Evolutionary conservation across 2,329 filamentous ascomycete species (phyloP).

Genomic region (Hypocreales sp.): DNA sequence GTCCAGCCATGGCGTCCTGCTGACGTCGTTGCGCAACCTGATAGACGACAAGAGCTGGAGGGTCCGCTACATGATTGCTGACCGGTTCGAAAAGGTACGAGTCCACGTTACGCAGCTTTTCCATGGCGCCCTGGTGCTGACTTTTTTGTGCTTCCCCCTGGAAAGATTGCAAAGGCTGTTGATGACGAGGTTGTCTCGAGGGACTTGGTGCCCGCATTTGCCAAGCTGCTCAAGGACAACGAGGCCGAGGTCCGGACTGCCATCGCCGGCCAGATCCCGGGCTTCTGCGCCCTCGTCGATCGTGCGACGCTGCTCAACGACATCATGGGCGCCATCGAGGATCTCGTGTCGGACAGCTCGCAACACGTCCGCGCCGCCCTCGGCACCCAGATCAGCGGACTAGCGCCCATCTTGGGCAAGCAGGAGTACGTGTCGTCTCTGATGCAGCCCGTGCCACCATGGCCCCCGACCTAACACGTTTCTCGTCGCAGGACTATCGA

Average conservation of each 20-base stretch:
- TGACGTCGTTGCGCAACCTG: constrained; percentile 78
- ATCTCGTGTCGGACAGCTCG: constrained; percentile 87
- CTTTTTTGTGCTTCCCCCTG: not conserved
- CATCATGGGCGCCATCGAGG: constrained; percentile 92
- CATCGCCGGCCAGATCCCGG: constrained; percentile 93
- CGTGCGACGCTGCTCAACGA: constrained; percentile 79
- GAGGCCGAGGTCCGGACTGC: constrained; percentile 96
- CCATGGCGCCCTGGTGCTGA: not conserved
- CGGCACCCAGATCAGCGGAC: constrained; percentile 89
- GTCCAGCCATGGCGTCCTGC: constrained; percentile 81
- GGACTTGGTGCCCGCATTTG: constrained; percentile 90
- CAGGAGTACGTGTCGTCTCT: constrained; percentile 59
- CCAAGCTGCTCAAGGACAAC: constrained; percentile 94
- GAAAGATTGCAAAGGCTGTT: constrained; percentile 89
- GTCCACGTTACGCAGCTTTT: not conserved
- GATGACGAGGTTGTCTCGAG: constrained; percentile 91
- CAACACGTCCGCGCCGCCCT: constrained; percentile 94
- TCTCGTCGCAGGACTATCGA: constrained; percentile 80
- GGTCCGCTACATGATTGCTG: constrained; percentile 97
- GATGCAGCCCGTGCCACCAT: too few relatives aligned
- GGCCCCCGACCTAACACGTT: too few relatives aligned
- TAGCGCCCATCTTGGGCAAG: constrained; percentile 93
- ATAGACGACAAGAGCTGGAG: constrained; percentile 99
- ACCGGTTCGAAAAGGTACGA: constrained; percentile 86
- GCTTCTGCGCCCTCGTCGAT: constrained; percentile 86